Percentiles rank a stretch among this genome's conserved stretches.
Evolutionary conservation across 2,329 filamentous ascomycete species (phyloP).

Genomic region (Cladophialophora carrionii): DNA sequence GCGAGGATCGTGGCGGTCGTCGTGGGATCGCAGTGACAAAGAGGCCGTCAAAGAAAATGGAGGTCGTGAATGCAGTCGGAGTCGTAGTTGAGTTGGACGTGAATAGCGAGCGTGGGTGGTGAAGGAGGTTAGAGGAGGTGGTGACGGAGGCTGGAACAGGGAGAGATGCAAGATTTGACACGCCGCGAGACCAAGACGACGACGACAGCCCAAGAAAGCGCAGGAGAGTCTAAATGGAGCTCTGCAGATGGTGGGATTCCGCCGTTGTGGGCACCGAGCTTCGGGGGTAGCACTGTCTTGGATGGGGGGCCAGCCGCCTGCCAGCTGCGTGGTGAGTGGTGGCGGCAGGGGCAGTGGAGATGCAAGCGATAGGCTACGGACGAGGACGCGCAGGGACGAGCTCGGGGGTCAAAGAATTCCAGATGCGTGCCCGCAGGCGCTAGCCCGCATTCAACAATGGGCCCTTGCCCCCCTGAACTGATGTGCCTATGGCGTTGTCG

Average conservation of each 20-base stretch:
- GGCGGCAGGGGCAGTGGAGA: background rate
- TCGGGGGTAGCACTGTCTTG: constrained; percentile 6
- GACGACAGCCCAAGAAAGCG: background rate
- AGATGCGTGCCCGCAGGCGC: background rate
- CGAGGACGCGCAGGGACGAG: background rate
- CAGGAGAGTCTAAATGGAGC: background rate
- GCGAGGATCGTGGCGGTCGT: constrained; percentile 23
- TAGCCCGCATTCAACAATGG: constrained; percentile 2
- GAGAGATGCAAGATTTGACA: constrained; percentile 32
- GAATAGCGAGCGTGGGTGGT: constrained; percentile 19
- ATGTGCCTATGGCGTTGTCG: background rate
- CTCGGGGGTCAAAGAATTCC: background rate
- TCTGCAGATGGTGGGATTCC: background rate
- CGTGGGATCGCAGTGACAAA: constrained; percentile 21
- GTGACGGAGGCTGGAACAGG: constrained; percentile 33
- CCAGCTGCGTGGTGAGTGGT: background rate
- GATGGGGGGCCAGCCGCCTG: constrained; percentile 3
- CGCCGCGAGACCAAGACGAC: background rate
- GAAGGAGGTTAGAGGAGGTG: constrained; percentile 14
- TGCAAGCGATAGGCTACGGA: background rate
- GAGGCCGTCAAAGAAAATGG: constrained; percentile 17
- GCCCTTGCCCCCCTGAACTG: background rate
- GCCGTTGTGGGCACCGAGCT: background rate
- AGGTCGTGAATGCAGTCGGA: constrained; percentile 10
- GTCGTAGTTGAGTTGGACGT: constrained; percentile 21